Evolutionary conservation across 192 early-diverging fungal genomes (phyloP).

Genomic region (Backusella liffmaniae): DNA sequence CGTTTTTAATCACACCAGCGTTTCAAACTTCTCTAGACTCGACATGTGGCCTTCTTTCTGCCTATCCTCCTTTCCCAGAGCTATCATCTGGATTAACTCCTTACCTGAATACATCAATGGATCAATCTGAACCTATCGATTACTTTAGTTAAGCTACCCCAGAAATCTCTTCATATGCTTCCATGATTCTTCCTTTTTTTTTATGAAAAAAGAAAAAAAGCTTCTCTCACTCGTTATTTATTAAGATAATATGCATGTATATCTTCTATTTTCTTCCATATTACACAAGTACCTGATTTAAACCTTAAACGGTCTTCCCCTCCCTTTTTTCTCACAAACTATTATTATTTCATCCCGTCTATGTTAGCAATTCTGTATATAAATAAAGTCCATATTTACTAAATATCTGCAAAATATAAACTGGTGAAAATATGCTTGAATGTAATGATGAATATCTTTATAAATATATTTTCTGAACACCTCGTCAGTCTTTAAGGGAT

Average conservation of each 20-base stretch:
- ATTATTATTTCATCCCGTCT: background rate
- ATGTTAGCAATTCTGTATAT: background rate
- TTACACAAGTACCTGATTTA: slow-evolving; percentile 5
- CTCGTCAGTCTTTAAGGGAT: background rate
- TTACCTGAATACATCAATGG: background rate
- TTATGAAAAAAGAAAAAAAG: background rate
- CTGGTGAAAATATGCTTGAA: background rate
- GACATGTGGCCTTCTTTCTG: background rate
- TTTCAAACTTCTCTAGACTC: background rate
- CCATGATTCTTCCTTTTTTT: background rate
- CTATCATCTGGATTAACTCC: slow-evolving; percentile 11
- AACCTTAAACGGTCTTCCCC: background rate
- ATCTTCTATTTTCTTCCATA: background rate
- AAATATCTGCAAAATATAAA: background rate
- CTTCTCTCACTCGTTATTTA: background rate
- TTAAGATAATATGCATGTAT: background rate
- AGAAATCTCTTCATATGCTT: background rate
- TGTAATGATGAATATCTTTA: background rate
- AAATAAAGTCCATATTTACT: background rate
- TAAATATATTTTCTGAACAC: background rate
- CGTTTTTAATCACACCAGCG: background rate
- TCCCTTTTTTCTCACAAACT: background rate
- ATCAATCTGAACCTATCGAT: background rate
- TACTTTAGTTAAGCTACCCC: background rate
- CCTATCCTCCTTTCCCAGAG: background rate